phyloP scores from a whole-genome alignment of 2,329 filamentous ascomycete genomes.

The Taxawa tesnikishii region DNA sequence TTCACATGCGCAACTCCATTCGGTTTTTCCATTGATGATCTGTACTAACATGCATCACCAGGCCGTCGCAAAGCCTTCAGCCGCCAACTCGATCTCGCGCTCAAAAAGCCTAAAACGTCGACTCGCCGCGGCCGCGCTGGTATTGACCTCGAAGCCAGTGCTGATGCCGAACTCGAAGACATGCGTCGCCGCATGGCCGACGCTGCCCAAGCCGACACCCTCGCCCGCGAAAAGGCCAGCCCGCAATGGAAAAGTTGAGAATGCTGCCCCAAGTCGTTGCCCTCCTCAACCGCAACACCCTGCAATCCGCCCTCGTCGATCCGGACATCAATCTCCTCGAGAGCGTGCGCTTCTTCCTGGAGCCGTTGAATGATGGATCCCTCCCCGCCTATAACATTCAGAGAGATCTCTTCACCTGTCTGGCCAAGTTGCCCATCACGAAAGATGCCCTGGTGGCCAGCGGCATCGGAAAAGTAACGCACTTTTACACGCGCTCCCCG shows the following conservation, averaged over 20 bases:
- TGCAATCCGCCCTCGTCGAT: conserved; percentile 74
- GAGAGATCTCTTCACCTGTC: conserved; percentile 75
- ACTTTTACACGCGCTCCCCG: conserved; percentile 95
- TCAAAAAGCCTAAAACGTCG: conserved; percentile 69
- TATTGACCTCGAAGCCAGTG: conserved; percentile 80
- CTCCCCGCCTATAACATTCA: conserved; percentile 96
- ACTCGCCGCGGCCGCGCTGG: conserved; percentile 73
- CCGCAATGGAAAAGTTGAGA: conserved; percentile 85
- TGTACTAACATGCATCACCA: conserved; percentile 16
- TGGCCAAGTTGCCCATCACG: conserved; percentile 72
- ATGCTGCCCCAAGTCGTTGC: conserved; percentile 83
- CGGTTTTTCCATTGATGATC: neutral
- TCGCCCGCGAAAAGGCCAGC: conserved; percentile 65
- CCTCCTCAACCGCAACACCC: conserved; percentile 78
- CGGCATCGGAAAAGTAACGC: conserved; percentile 88
- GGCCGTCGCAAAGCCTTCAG: conserved; percentile 71
- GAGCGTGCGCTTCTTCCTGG: conserved; percentile 92
- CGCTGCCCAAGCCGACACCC: conserved; percentile 77
- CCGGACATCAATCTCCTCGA: conserved; percentile 92
- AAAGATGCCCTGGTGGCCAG: conserved; percentile 84
- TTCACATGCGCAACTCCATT: too few species aligned
- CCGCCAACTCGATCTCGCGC: conserved; percentile 72
- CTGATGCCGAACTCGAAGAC: conserved; percentile 78
- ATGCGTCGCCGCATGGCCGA: conserved; percentile 84
- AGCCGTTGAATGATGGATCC: conserved; percentile 86